These are phyloP conservation scores for Rhizomucor pusillus DNA, from an alignment of 371 early-diverging fungal genomes.

Conservation along the genomic window DNA sequence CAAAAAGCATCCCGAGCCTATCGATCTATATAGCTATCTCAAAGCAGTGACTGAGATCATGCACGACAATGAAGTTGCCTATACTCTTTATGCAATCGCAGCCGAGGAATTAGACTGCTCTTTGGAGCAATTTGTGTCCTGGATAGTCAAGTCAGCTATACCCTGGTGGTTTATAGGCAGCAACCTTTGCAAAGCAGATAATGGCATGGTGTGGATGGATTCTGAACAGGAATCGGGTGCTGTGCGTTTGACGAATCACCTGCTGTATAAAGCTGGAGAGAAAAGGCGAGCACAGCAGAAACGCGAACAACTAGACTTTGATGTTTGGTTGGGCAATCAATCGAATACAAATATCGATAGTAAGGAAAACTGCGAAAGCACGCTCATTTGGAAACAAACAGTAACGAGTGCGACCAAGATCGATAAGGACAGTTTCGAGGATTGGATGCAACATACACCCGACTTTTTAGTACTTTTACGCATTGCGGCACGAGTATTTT, in stretches of 20 bases:
- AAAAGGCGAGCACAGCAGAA: conserved; percentile 6
- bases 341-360: not conserved
- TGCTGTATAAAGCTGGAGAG: conserved; percentile 14
- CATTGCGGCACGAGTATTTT: conserved; percentile 10
- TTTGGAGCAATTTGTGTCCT: conserved; percentile 21
- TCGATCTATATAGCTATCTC: too few relatives aligned
- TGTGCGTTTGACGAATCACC: conserved; percentile 15
- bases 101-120: conserved; percentile 14
- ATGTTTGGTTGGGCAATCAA: conserved; percentile 14
- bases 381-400: conserved; percentile 14
- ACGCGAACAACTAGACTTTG: conserved; percentile 15
- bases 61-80: not conserved
- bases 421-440: conserved; percentile 16
- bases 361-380: not conserved
- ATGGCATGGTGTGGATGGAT: not conserved
- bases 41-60: too few relatives aligned
- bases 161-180: conserved; percentile 33
- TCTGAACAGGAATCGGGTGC: not conserved
- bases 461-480: conserved; percentile 16
- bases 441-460: conserved; percentile 27
- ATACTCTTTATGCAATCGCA: conserved; percentile 3
- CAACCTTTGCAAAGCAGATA: conserved; percentile 3
- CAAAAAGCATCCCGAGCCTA: too few relatives aligned
- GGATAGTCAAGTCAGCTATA: conserved; percentile 19
- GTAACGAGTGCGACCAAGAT: conserved; percentile 7